Conservation (phyloP, 352 stramenopile genomes). For the Phytophthora sansomeana region DNA sequence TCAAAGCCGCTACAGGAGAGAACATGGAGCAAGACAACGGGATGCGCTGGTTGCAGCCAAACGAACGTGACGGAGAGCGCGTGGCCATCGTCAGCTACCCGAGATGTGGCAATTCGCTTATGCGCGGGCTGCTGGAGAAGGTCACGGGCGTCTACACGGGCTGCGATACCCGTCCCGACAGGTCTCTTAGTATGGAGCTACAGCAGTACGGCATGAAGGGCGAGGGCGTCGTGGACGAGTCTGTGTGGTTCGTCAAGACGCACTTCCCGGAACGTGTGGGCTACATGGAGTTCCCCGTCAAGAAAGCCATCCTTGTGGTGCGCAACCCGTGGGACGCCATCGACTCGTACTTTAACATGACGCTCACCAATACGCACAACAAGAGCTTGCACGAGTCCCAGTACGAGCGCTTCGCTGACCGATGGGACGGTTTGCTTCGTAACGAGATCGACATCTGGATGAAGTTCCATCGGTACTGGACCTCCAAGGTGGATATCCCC, state of each 20-base stretch:
- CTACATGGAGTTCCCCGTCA: conserved; percentile 77
- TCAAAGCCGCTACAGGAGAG: conserved; percentile 27
- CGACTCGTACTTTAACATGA: conserved; percentile 99
- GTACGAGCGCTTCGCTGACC: conserved; percentile 87
- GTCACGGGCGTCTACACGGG: conserved; percentile 96
- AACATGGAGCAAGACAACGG: conserved; percentile 19
- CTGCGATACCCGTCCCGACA: conserved; percentile 96
- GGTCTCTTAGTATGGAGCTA: conserved; percentile 91
- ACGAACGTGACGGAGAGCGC: conserved; percentile 72
- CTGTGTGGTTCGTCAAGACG: conserved; percentile 98
- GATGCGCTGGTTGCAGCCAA: conserved; percentile 76
- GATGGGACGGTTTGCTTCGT: conserved; percentile 90
- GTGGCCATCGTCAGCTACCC: conserved; percentile 97
- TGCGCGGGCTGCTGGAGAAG: conserved; percentile 95
- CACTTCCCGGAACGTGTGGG: conserved; percentile 98
- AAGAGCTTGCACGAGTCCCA: conserved; percentile 89
- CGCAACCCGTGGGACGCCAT: conserved; percentile 99
- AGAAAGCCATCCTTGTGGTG: conserved; percentile 90
- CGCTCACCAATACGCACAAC: conserved; percentile 94
- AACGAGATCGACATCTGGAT: conserved; percentile 94
- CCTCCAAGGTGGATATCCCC: conserved; percentile 86
- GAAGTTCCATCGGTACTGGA: conserved; percentile 93
- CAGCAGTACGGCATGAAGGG: conserved; percentile 92
- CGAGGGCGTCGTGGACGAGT: conserved; percentile 94
- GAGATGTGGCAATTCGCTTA: conserved; percentile 97